Evolutionary conservation across 1,284 basidiomycete genomes (phyloP), one percentile per base, ranked within the genome.

Genomic region (Puccinia novopanici): DNA sequence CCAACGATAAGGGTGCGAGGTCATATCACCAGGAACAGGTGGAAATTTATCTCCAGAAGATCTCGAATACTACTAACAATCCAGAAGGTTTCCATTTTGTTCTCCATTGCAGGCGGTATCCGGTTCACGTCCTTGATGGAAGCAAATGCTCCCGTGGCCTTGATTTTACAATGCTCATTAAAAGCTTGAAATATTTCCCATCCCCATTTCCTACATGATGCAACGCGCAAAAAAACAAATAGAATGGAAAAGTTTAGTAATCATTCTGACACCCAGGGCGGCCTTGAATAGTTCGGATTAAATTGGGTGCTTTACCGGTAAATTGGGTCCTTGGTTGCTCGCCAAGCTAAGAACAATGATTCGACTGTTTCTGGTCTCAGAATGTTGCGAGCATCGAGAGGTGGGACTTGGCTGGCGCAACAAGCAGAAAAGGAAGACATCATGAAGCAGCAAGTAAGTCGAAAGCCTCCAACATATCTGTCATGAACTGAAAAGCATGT

Each of bases 51-150:
- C 19, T 57, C 8, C 27, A 19, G 55, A 6, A 57, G 55, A 50
- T 17, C 9, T 6, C 13, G 15, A 37, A 13, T n/a, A 17, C 81
- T 80, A 86, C 90, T 81, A 80, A 92, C 92, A 88, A 95, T 88
- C 87, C 93, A 90, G 88, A 96, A 97, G 22, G 95, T 96, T 87
- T 98, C 95, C 93, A 97, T 97, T 85, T 92, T 92, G 86, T 98
- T 93, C 81, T 93, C 90, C 81, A 89, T 88, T 83, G 87, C 87
- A 2, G 89, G 90, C 0, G 92, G 90, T 2, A 90, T 86, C 81
- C 89, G 88, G 84, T 94, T 92, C 19, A 98, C 95, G 85, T 97
- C 93, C 77, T 91, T 86, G 65, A 98, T 89, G 61, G 91, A 90
- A 19, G 93, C 92, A 84, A 93, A 98, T 2, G 94, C 95, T 12